These are phyloP conservation scores for Dalbergia cultrata DNA, from an alignment of 306 rosid species.

Conservation along the genomic window DNA sequence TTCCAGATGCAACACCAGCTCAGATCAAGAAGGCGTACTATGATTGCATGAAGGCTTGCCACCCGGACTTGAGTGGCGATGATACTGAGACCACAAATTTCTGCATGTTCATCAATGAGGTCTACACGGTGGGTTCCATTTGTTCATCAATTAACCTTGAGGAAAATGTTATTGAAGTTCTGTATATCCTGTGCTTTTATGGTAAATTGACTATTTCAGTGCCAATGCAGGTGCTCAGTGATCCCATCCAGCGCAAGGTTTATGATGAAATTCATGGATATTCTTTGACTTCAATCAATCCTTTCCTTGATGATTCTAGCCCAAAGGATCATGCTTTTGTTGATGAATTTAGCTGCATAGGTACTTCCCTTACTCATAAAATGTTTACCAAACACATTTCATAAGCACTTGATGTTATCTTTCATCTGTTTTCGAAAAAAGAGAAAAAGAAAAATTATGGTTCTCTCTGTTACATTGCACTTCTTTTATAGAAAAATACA, in stretches of 20 bases:
- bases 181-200: conserved; percentile 27
- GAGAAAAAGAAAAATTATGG: neutral
- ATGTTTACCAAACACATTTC: conserved; percentile 2
- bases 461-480: neutral
- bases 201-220: conserved; percentile 48
- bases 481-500: neutral
- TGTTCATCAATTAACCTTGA: conserved; percentile 36
- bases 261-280: conserved; percentile 90
- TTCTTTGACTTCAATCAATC: conserved; percentile 79
- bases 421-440: neutral
- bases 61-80: conserved; percentile 85
- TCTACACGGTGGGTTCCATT: conserved; percentile 68
- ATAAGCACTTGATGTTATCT: conserved; percentile 24
- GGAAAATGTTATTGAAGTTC: neutral
- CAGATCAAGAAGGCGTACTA: conserved; percentile 83
- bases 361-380: conserved; percentile 44
- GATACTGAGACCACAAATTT: conserved; percentile 77
- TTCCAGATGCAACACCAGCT: conserved; percentile 81
- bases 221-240: conserved; percentile 83
- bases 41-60: conserved; percentile 88
- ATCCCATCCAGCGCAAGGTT: conserved; percentile 80
- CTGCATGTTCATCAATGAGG: conserved; percentile 85
- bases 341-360: conserved; percentile 90
- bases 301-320: conserved; percentile 71
- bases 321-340: conserved; percentile 76